These are phyloP conservation scores for Alloteropsis semialata DNA, from an alignment of 176 grass and related monocot species.

Conservation along the genomic window DNA sequence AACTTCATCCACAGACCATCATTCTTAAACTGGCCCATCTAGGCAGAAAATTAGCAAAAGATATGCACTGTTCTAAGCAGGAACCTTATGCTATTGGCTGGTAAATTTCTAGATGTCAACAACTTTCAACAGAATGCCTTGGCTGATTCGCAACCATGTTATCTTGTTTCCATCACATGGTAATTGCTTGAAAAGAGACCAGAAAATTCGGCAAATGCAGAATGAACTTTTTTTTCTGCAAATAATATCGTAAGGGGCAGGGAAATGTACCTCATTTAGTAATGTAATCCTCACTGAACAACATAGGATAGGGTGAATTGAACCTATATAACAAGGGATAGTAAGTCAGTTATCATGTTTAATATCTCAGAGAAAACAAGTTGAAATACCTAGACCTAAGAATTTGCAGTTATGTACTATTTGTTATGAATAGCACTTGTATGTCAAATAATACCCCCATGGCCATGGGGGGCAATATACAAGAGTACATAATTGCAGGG, in stretches of 20 bases:
- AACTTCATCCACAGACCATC: not conserved
- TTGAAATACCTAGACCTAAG: not conserved
- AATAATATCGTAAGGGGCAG: not conserved
- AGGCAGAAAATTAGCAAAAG: not conserved
- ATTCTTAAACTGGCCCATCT: not conserved
- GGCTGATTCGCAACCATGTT: not conserved
- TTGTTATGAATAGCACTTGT: not conserved
- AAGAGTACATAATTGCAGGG: not conserved
- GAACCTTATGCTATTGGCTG: not conserved
- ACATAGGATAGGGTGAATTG: not conserved
- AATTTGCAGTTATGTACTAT: not conserved
- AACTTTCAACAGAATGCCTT: not conserved
- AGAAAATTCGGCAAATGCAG: not conserved
- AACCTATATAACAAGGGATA: not conserved
- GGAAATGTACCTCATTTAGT: not conserved
- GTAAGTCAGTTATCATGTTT: not conserved
- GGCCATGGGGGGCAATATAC: not conserved
- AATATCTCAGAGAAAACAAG: slow-evolving; percentile 11
- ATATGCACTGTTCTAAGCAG: not conserved
- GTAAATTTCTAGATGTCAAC: not conserved
- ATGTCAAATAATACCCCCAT: not conserved
- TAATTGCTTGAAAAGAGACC: not conserved
- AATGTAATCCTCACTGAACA: not conserved
- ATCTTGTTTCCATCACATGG: slow-evolving; percentile 1
- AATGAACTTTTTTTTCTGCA: not conserved